Evolutionary conservation across 305 asterid species (phyloP).

Genomic region (Andrographis paniculata): DNA sequence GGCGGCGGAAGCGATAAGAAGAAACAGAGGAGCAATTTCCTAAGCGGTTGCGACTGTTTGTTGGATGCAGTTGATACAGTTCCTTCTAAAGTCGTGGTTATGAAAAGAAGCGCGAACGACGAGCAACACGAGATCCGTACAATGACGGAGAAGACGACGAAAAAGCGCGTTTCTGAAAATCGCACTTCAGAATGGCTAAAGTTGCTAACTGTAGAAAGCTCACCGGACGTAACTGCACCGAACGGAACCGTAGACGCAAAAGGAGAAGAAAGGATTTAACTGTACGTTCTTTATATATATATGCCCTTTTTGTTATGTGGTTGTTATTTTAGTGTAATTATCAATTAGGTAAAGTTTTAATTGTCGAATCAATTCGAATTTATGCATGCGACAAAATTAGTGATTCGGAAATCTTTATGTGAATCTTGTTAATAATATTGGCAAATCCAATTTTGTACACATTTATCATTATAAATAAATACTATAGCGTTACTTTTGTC

Average conservation of each 20-base stretch:
- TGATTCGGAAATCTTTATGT: too few species aligned
- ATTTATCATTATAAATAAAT: too few species aligned
- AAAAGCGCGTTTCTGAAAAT: slow-evolving; percentile 34
- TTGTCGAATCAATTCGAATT: too few species aligned
- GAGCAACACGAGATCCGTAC: slow-evolving; percentile 16
- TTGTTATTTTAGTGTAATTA: too few species aligned
- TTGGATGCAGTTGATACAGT: slow-evolving; percentile 32
- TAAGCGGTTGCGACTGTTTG: slow-evolving; percentile 46
- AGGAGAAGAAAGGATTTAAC: too few species aligned
- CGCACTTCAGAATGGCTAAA: slow-evolving; percentile 79
- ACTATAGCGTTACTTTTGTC: too few species aligned
- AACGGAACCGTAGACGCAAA: not conserved
- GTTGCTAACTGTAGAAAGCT: slow-evolving; percentile 54
- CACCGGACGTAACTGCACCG: slow-evolving; percentile 1
- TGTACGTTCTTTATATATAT: too few species aligned
- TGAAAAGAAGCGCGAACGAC: slow-evolving; percentile 23
- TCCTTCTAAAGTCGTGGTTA: slow-evolving; percentile 17
- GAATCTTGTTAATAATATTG: too few species aligned
- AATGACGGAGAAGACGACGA: slow-evolving; percentile 8
- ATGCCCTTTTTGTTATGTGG: too few species aligned
- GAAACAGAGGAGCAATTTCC: slow-evolving; percentile 18
- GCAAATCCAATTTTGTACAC: too few species aligned
- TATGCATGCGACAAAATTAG: too few species aligned
- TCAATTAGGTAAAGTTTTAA: too few species aligned
- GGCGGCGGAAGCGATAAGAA: slow-evolving; percentile 22